phyloP scores from a whole-genome alignment of 1,139 yeast species.

The Kurtzmaniella natalensis region DNA sequence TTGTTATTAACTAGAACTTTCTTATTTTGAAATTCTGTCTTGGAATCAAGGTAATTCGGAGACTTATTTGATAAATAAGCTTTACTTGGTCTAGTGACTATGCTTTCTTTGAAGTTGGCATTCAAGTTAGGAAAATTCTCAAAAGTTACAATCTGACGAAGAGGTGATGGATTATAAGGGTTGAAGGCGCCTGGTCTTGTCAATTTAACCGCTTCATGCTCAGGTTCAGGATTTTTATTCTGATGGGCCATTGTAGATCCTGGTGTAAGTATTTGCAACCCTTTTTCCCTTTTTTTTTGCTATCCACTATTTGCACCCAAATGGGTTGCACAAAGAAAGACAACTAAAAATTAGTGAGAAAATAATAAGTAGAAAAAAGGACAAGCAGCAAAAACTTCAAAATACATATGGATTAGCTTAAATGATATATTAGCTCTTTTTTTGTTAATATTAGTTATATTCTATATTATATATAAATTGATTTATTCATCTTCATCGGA shows the following conservation, averaged over 20 bases:
- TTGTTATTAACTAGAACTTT: background rate
- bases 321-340: background rate
- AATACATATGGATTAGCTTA: too few species aligned
- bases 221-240: too few species aligned
- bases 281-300: background rate
- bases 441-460: too few species aligned
- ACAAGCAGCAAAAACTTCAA: too few species aligned
- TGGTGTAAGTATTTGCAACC: background rate
- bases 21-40: too few species aligned
- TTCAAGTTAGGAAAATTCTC: too few species aligned
- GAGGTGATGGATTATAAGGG: conserved; percentile 1
- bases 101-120: too few species aligned
- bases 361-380: too few species aligned
- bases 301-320: background rate
- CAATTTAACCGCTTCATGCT: background rate
- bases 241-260: background rate
- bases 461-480: background rate
- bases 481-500: background rate
- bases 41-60: background rate
- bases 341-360: too few species aligned
- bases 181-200: background rate
- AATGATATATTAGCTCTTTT: too few species aligned
- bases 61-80: background rate
- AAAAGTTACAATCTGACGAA: background rate
- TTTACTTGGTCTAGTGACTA: background rate